Conservation (phyloP, 257 asterid genomes). For the Osmanthus fragrans region DNA sequence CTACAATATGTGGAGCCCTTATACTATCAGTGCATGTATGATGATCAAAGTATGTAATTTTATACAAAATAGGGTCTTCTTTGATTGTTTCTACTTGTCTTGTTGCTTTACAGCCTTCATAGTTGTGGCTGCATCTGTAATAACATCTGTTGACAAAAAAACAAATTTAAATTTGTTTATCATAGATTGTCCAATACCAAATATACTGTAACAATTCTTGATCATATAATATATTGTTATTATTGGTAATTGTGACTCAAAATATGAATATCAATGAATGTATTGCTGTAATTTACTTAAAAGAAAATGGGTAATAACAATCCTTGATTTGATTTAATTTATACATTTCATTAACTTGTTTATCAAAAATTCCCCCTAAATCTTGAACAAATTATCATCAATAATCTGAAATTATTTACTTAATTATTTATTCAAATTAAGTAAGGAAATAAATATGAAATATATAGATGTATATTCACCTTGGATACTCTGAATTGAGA, state of each 20-base stretch:
- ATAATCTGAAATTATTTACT: not conserved
- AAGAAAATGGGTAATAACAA: not conserved
- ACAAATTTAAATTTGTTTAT: not conserved
- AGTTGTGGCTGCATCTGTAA: conserved; percentile 71
- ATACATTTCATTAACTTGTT: not conserved
- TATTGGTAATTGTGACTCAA: not conserved
- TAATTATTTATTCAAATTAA: not conserved
- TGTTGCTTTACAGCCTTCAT: conserved; percentile 60
- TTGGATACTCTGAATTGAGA: conserved; percentile 49
- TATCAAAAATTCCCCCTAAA: too few relatives aligned
- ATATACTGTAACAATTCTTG: not conserved
- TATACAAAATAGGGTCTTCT: conserved; percentile 33
- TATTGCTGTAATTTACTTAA: not conserved
- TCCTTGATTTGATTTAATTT: not conserved
- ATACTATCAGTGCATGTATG: conserved; percentile 52
- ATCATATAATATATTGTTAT: not conserved
- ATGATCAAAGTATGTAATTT: conserved; percentile 58
- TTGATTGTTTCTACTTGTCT: conserved; percentile 63
- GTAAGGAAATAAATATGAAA: not conserved
- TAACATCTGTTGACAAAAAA: conserved; percentile 52
- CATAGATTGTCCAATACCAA: not conserved
- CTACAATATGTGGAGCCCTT: conserved; percentile 27
- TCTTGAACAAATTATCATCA: not conserved
- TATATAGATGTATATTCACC: conserved; percentile 37
- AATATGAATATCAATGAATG: not conserved